Conservation (phyloP, 208 protist genomes). For the Wallacemonas rigidus region DNA sequence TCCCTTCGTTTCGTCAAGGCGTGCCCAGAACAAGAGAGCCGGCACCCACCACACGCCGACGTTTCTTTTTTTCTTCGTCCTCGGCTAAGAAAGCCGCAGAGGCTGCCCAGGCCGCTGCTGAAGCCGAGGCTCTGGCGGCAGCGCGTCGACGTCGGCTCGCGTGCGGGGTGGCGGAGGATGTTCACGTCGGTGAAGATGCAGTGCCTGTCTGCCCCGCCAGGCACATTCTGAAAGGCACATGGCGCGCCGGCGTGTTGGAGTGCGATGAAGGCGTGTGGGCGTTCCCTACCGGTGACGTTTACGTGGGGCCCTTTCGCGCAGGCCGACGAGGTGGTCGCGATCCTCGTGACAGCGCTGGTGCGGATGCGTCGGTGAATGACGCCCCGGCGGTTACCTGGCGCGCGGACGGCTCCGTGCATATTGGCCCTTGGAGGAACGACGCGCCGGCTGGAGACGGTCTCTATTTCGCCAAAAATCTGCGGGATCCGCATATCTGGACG, state of each 20-base stretch:
- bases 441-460: constrained; percentile 56
- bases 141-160: neutral
- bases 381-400: constrained; percentile 44
- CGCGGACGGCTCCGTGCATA: constrained; percentile 73
- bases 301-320: constrained; percentile 62
- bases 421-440: constrained; percentile 64
- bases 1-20: neutral
- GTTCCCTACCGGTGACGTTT: constrained; percentile 78
- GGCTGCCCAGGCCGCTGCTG: neutral
- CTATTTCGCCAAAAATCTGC: constrained; percentile 57
- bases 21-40: neutral
- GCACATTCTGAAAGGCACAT: constrained; percentile 69
- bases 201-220: neutral
- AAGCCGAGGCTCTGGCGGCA: neutral
- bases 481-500: constrained; percentile 28
- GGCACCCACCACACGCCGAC: neutral
- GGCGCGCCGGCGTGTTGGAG: constrained; percentile 62
- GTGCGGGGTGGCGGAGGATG: constrained; percentile 11
- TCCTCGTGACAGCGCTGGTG: neutral
- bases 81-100: neutral
- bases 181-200: constrained; percentile 6
- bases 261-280: constrained; percentile 61
- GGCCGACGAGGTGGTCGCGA: constrained; percentile 29
- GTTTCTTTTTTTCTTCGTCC: constrained; percentile 12
- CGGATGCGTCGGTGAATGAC: neutral